phyloP scores from a whole-genome alignment of 2,329 filamentous ascomycete genomes.

The Escovopsis sp. region DNA sequence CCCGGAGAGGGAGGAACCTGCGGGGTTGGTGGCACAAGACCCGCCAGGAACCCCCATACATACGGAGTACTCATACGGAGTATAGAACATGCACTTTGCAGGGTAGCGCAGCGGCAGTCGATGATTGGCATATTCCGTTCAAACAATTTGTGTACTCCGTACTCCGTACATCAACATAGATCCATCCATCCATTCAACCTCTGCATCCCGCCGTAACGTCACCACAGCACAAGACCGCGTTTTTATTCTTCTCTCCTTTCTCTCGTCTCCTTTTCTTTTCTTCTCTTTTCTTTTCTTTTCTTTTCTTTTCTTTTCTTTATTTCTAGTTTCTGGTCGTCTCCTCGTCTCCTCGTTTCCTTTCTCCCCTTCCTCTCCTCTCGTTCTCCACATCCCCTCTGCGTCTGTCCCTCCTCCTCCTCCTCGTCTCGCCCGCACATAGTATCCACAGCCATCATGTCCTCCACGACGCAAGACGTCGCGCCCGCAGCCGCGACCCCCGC shows the following conservation, averaged over 20 bases:
- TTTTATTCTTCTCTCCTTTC: not conserved
- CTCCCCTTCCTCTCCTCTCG: not conserved
- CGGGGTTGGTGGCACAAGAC: too few species aligned
- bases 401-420: not conserved
- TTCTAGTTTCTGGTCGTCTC: not conserved
- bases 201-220: too few species aligned
- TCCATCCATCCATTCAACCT: too few species aligned
- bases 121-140: too few species aligned
- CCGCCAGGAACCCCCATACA: too few species aligned
- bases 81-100: too few species aligned
- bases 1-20: too few species aligned
- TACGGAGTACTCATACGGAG: too few species aligned
- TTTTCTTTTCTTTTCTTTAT: not conserved
- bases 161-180: too few species aligned
- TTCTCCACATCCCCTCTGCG: not conserved
- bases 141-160: too few species aligned
- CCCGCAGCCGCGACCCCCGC: not conserved
- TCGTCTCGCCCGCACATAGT: conserved; percentile 2
- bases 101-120: too few species aligned
- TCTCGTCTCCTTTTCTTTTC: not conserved
- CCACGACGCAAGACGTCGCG: conserved; percentile 24
- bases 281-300: not conserved
- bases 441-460: conserved; percentile 25
- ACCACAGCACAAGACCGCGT: not conserved
- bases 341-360: not conserved